phyloP scores from a whole-genome alignment of 2,329 filamentous ascomycete genomes.

The Trichoderma atrobrunneum region DNA sequence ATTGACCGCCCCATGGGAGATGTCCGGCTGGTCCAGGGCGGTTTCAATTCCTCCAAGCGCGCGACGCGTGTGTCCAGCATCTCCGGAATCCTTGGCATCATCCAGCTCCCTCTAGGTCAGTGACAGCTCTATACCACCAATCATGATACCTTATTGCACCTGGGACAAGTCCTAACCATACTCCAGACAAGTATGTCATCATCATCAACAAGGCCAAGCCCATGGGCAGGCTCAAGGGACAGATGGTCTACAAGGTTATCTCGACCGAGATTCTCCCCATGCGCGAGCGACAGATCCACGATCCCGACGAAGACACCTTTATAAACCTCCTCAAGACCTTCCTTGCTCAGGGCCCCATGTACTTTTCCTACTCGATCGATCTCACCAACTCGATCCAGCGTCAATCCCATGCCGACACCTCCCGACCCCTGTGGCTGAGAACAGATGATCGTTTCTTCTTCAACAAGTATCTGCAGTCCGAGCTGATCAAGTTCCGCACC shows the following conservation, averaged over 20 bases:
- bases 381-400: constrained; percentile 96
- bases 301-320: constrained; percentile 92
- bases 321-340: constrained; percentile 76
- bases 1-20: constrained; percentile 92
- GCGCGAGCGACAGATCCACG: constrained; percentile 85
- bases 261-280: constrained; percentile 91
- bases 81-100: constrained; percentile 88
- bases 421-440: constrained; percentile 79
- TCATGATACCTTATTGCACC: background rate
- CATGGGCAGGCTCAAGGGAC: constrained; percentile 86
- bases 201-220: constrained; percentile 92
- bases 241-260: constrained; percentile 92
- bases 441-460: constrained; percentile 98
- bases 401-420: constrained; percentile 72
- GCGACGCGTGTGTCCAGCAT: constrained; percentile 78
- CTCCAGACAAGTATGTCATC: constrained; percentile 88
- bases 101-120: constrained; percentile 87
- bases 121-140: constrained; percentile 16
- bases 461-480: constrained; percentile 90
- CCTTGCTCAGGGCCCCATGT: constrained; percentile 83
- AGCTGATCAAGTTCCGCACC: constrained; percentile 84
- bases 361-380: constrained; percentile 97
- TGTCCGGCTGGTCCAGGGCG: constrained; percentile 77
- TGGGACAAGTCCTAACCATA: background rate
- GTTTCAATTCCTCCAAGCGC: constrained; percentile 71